Evolutionary conservation across 441 rosid species (phyloP), one percentile per base, ranked within the genome.

Genomic region (Erysimum cheiri): DNA sequence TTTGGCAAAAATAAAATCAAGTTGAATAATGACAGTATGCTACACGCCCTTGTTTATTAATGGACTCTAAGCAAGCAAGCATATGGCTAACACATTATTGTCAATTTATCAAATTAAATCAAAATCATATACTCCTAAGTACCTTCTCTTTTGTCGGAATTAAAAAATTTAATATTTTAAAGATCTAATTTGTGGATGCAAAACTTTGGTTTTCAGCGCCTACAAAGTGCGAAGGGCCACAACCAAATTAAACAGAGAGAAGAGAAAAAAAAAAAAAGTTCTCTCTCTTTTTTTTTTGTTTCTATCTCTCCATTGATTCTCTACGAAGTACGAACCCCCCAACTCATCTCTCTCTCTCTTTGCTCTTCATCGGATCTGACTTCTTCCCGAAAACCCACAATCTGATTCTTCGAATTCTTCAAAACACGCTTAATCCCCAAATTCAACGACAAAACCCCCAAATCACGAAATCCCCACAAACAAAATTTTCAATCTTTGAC

Each of bases 351-450:
- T 64, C 53, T 43, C 76, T 73, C 69, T 70, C 64, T 64, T 52
- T 55, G 72, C 39, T 8, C 79, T 66, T 71, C 83, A 80, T 82
- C 73, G 88, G 93, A 87, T 87, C 88, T 85, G 84, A 75, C 77
- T 81, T 64, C 70, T 77, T 75, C 82, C 71, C 69, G 54, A 50
- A 61, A 67, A 64, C 76, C 81, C 70, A 43, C 43, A 69, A 68
- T 24, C 44, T 72, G 35, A 69, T 74, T 71, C 57, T 66, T 55
- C 40, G 52, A 40, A 64, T 67, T 50, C 64, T 57, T 37, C 78
- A 72, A 74, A 69, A 74, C 54, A 31, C 72, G 55, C 64, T 26
- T 64, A 41, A 41, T 15, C 65, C 59, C 65, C 69, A 37, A 29
- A 54, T 58, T 55, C 52, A 47, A 31, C 40, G 19, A 49, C 66